Conservation (phyloP, 2,329 filamentous ascomycete species). For the Fusarium sacchari region DNA sequence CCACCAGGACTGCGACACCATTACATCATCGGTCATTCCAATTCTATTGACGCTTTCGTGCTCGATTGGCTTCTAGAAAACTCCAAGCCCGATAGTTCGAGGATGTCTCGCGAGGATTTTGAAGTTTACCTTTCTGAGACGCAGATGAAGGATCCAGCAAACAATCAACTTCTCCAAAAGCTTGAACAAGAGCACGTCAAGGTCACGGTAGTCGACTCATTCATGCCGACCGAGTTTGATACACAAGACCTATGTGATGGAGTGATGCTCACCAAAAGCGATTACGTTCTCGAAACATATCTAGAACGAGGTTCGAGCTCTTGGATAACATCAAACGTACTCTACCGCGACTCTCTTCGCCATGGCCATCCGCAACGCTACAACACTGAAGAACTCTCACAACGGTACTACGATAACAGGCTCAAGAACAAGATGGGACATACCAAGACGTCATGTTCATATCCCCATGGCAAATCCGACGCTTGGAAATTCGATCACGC, state of each 20-base stretch:
- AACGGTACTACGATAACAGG: background rate
- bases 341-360: slow-evolving; percentile 7
- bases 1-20: background rate
- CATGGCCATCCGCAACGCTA: background rate
- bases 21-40: background rate
- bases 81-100: background rate
- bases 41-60: background rate
- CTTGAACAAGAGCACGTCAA: background rate
- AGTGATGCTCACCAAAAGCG: background rate
- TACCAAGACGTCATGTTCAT: background rate
- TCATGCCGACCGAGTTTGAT: background rate
- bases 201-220: accelerated
- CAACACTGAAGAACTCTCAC: background rate
- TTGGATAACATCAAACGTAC: background rate
- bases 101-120: background rate
- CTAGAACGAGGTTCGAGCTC: background rate
- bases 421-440: background rate
- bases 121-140: background rate
- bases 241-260: background rate
- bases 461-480: background rate
- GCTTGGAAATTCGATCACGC: background rate
- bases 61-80: background rate
- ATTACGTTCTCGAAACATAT: slow-evolving; percentile 1
- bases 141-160: background rate
- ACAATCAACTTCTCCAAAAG: background rate